These are phyloP conservation scores for Tolypocladium guangdongense DNA, from an alignment of 2,329 filamentous ascomycete species.

Conservation along the genomic window DNA sequence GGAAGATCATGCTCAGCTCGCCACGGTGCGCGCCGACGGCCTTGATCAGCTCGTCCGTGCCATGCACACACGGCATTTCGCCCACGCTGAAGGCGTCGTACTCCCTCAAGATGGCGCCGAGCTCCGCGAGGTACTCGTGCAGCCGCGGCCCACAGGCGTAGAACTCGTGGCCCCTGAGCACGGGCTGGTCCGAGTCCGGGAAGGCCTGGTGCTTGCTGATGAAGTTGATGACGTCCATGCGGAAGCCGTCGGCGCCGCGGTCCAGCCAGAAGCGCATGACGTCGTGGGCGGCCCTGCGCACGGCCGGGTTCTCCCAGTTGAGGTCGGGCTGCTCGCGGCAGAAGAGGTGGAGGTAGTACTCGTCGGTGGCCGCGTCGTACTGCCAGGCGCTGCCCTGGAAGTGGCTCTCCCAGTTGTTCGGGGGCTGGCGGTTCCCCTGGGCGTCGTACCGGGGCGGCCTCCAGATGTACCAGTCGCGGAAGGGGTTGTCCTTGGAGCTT, in stretches of 20 bases:
- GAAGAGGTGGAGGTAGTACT: slow-evolving; percentile 58
- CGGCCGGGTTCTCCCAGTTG: slow-evolving; percentile 62
- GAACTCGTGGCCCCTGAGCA: slow-evolving; percentile 25
- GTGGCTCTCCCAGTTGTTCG: slow-evolving; percentile 44
- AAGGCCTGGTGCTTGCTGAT: slow-evolving; percentile 50
- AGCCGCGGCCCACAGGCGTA: slow-evolving; percentile 43
- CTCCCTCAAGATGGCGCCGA: slow-evolving; percentile 30
- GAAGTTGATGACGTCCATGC: slow-evolving; percentile 59
- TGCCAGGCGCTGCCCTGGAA: slow-evolving; percentile 35
- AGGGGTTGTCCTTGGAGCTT: slow-evolving; percentile 39
- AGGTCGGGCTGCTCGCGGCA: slow-evolving; percentile 62
- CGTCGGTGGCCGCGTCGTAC: slow-evolving; percentile 35
- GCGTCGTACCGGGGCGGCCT: slow-evolving; percentile 42
- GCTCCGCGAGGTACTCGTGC: slow-evolving; percentile 34
- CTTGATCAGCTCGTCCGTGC: slow-evolving; percentile 30
- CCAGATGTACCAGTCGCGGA: slow-evolving; percentile 58
- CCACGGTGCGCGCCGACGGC: slow-evolving; percentile 42
- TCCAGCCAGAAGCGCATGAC: slow-evolving; percentile 67
- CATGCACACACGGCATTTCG: slow-evolving; percentile 36
- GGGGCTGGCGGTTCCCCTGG: slow-evolving; percentile 46
- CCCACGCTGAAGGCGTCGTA: slow-evolving; percentile 42
- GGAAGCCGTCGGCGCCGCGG: slow-evolving; percentile 54
- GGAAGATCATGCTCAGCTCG: slow-evolving; percentile 63
- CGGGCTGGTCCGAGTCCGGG: slow-evolving; percentile 31
- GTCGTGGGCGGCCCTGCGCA: slow-evolving; percentile 55